A percentile compares a stretch with the other conserved stretches of the same genome.
phyloP scores from a whole-genome alignment of 2,329 filamentous ascomycete genomes.

The Septoria linicola region DNA sequence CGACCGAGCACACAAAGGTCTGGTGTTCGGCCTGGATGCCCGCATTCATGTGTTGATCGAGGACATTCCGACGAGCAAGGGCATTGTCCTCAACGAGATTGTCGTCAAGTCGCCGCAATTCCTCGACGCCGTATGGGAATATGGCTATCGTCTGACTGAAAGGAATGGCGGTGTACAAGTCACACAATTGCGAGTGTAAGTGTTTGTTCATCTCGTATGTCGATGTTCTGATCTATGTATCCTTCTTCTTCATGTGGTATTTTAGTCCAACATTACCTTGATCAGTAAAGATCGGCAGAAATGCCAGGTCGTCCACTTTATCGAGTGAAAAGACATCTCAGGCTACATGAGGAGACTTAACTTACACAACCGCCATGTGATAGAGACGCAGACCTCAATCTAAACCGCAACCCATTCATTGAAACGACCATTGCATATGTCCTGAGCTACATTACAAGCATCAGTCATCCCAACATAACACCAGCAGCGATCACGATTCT shows the following conservation, averaged over 20 bases:
- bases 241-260: background rate
- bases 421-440: slow-evolving; percentile 87
- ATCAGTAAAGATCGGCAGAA: no score
- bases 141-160: slow-evolving; percentile 70
- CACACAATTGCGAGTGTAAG: slow-evolving; percentile 75
- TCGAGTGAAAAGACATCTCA: no score
- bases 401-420: slow-evolving; percentile 76
- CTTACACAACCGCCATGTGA: slow-evolving; percentile 24
- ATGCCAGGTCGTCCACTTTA: no score
- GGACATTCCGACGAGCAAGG: slow-evolving; percentile 57
- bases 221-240: no score
- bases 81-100: slow-evolving; percentile 66
- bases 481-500: slow-evolving; percentile 79
- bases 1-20: slow-evolving; percentile 78
- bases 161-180: slow-evolving; percentile 76
- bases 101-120: slow-evolving; percentile 93
- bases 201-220: no score
- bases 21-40: slow-evolving; percentile 64
- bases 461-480: slow-evolving; percentile 55
- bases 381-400: slow-evolving; percentile 42
- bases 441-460: slow-evolving; percentile 71
- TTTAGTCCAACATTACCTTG: background rate
- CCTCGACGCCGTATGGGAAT: slow-evolving; percentile 80
- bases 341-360: slow-evolving; percentile 12
- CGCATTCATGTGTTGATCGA: slow-evolving; percentile 62